Evolutionary conservation across 257 asterid genomes (phyloP), one percentile per base, ranked within the genome.

Genomic region (Lantana camara): DNA sequence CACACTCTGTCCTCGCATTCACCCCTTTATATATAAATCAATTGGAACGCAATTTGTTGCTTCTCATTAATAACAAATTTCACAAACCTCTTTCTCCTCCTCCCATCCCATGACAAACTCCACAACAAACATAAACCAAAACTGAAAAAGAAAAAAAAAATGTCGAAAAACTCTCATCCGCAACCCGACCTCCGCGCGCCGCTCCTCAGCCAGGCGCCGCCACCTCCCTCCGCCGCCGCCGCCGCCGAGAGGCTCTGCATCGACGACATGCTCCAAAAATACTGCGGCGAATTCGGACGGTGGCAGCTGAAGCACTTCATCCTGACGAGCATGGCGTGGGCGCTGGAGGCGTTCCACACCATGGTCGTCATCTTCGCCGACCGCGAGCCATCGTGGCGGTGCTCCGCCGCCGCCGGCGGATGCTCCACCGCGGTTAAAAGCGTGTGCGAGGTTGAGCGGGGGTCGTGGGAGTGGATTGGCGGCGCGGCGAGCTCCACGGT

Each of bases 341-440:
- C 96, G 9, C 75, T 91, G 1, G 96, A 88, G 78, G 96, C 95
- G 0, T 77, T 88, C 54, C 96, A 88, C 63, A 82, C 91, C 55
- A 91, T 91, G 97, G 93, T 88, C 30, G 93, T 91, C 71, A 91
- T 91, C 13, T 88, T 91, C 67, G 88, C 97, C 53, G 98, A 91
- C 68, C 88, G 85, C 0, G 91, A 85, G 61, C 98, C 96, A 12
- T 75, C 32, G 0, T 84, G 95, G 94, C 79, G 77, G 70, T 85
- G 96, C 64, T 1, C 49, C 38, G 85, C 41, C 19, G 48, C 37
- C 17, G 77, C 57, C 55, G 60, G 5, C 0, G 80, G 60, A 9
- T 85, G 87, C 51, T 67, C 66, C 15, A 3, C 64, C 8, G 74
- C 32, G 13, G 76, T 44, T 5, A 48, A 20, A 72, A 87, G 86